Base-by-base conservation (phyloP, 78 protist species). In the Dictyostelium firmibasis region DNA sequence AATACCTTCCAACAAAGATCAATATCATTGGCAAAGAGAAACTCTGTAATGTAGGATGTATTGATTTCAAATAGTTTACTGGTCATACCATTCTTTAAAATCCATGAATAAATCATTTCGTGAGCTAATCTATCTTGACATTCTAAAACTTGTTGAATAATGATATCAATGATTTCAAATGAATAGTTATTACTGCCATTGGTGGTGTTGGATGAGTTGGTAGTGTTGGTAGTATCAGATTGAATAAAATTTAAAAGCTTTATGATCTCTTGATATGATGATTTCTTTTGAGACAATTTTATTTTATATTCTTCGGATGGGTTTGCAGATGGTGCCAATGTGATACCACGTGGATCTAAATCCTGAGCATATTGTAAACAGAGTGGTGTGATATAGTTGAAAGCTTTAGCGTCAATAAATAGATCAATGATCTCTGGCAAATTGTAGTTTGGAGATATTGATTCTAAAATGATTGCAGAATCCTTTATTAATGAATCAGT, bases 1-100 rank as follows among this genome's bases (percentile, higher is more conserved):
- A 79, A 43, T 3, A 77, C 44, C 33, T 79, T 88, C 93, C 93
- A 88, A 57, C 86, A 88, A 2, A 88, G 78, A 2, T 88, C 86
- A 18, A 79, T 77, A 67, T 88, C 81, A 31, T 88, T 53, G 8
- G 82, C 85, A 36, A 35, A 43, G 1, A 88, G 70, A 31, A 64
- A 88, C 3, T 88, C 93, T 0, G 69, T 25, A 31, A 88, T 77
- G 44, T 16, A 88, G 0, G 85, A 47, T 29, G 86, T 57, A 7
- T 60, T 57, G 23, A 88, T 38, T 23, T 88, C 86, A 64, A 64
- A 77, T 0, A 88, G 4, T 41, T 29, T 53, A 13, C 6, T 5
- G 0, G 8, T 43, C 44, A 13, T 20, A 29, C 60, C 76, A 64
- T 88, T 79, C 10, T 27, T 64, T 27, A 79, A 64, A 27, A 78